A percentile compares a stretch with the other conserved stretches of the same genome.
Conservation (phyloP, 139 green algal genomes). For the Penium margaritaceum region DNA sequence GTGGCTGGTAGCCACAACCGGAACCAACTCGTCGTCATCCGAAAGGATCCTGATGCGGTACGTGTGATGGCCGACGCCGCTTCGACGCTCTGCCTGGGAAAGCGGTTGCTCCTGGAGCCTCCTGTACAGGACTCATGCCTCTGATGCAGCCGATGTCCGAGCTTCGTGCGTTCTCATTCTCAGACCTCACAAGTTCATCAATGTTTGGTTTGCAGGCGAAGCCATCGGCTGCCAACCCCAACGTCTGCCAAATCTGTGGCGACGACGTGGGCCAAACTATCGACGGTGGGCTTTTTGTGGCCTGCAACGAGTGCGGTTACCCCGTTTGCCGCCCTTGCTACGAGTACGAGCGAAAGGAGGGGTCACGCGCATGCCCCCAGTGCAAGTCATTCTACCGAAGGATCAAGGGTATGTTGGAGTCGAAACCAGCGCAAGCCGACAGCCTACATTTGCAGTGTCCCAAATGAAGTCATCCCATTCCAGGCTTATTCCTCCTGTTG, state of each 20-base stretch:
- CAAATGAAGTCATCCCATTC: no score
- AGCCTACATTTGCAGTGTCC: no score
- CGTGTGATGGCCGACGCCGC: background rate
- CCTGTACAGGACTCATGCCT: background rate
- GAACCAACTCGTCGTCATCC: constrained; percentile 16
- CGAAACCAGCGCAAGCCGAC: no score
- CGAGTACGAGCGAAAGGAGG: constrained; percentile 27
- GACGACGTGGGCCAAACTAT: background rate
- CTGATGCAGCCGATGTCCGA: background rate
- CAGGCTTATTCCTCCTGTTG: no score
- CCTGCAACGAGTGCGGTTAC: constrained; percentile 26
- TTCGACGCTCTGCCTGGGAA: background rate
- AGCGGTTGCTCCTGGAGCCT: background rate
- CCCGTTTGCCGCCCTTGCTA: constrained; percentile 29
- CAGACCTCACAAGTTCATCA: background rate
- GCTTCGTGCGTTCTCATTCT: background rate
- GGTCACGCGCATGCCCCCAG: background rate
- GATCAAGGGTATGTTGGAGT: constrained; percentile 7
- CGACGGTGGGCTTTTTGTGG: constrained; percentile 22
- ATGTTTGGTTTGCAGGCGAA: background rate
- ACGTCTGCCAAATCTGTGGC: constrained; percentile 17
- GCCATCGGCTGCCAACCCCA: background rate
- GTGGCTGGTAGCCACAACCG: constrained; percentile 19
- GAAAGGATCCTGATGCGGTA: background rate
- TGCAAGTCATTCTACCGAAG: constrained; percentile 24